Evolutionary conservation across 768 basidiomycete species (phyloP), one percentile per base, ranked within the genome.

Genomic region (Termitomyces sp.): DNA sequence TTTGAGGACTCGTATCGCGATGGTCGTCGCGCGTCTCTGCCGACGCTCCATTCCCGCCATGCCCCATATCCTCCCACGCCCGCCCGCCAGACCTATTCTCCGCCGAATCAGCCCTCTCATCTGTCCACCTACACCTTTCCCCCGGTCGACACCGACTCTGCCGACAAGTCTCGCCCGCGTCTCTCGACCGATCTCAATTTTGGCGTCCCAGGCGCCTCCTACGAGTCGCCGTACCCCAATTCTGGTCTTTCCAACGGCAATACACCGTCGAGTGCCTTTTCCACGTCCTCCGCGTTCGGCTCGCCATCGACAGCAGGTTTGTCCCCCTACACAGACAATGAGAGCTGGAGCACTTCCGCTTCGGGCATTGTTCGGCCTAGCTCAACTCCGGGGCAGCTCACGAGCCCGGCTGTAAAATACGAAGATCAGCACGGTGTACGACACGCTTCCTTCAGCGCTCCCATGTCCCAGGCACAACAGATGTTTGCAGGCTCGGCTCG

Each of bases 401-500:
- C 79, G 62, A 77, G 70, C 58, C 73, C 78, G 58, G 72, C 73
- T 56, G 73, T 81, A 61, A 88, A 87, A 66, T 88, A 89, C 75
- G 86, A 88, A 73, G 87, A 88, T 56, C 58, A 57, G 13, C 46
- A 59, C 67, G 70, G 70, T 64, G 67, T 85, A 64, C 84, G 86
- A 69, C 86, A 86, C 75, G 73, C 84, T 64, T 84, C 85, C 60
- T 82, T 85, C 73, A 81, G 76, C 71, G 73, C 79, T 49, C 70
- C 81, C 58, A 77, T 81, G 70, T 72, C 78, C 65, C 79, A 79
- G 68, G 76, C 78, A 69, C 81, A 80, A 69, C 81, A 80, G 53
- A 81, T 88, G 77, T 88, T 78, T 68, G 75, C 78, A 67, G 82
- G 78, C 68, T 77, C 85, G 66, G 78, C 82, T 67, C 88, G 88